These are phyloP conservation scores for Elaeis guineensis DNA, from an alignment of 176 grass and related monocot genomes.

Conservation along the genomic window DNA sequence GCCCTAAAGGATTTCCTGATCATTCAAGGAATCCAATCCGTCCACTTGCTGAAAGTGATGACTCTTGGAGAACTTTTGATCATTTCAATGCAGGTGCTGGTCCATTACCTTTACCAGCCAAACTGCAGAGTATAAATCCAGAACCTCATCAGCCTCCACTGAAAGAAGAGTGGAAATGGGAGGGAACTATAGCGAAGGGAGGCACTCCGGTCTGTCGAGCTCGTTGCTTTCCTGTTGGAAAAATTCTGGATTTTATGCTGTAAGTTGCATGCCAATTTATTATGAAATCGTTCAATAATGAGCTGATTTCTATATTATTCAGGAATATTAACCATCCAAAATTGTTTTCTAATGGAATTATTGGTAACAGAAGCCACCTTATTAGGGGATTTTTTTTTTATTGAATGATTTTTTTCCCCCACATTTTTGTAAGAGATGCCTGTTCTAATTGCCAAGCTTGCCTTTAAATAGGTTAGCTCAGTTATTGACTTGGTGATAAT, in stretches of 20 bases:
- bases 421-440: too few relatives aligned
- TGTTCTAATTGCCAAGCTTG: too few relatives aligned
- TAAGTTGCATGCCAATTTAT: slow-evolving; percentile 34
- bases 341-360: too few relatives aligned
- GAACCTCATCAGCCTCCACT: slow-evolving; percentile 30
- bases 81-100: slow-evolving; percentile 31
- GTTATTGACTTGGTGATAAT: too few relatives aligned
- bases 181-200: slow-evolving; percentile 84
- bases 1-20: slow-evolving; percentile 29
- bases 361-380: too few relatives aligned
- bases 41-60: slow-evolving; percentile 34
- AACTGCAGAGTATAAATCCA: slow-evolving; percentile 35
- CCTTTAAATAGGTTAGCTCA: too few relatives aligned
- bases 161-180: slow-evolving; percentile 94
- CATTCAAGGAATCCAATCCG: slow-evolving; percentile 34
- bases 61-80: slow-evolving; percentile 31
- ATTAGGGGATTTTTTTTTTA: too few relatives aligned
- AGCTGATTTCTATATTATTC: neutral
- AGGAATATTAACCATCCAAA: too few relatives aligned
- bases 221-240: slow-evolving; percentile 92
- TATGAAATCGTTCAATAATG: neutral
- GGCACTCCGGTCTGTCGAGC: slow-evolving; percentile 75
- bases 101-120: slow-evolving; percentile 25
- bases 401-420: too few relatives aligned
- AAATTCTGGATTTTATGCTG: slow-evolving; percentile 89